Base-by-base conservation (phyloP, 257 asterid genomes). In the Leonotis leonurus region DNA sequence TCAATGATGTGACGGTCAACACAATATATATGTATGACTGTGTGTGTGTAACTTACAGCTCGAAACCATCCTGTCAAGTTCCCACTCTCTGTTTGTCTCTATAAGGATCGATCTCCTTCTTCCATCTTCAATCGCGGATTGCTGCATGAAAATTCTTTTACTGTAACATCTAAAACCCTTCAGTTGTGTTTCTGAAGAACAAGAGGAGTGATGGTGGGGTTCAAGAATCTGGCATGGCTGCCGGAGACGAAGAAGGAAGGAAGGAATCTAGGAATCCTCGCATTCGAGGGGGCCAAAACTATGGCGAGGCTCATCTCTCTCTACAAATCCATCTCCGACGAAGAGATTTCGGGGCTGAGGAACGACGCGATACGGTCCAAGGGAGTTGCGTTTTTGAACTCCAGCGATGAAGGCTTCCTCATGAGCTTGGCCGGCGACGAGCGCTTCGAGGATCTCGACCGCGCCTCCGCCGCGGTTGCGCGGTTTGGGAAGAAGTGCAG, bases 371-470 rank as follows among this genome's bases (percentile, higher is more conserved):
- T 85, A 22, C 74, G 54, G 27, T 85, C 88, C 4, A 56, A 72
- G 41, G 96, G 98, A 17, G 77, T 87, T 0, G 67, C 73, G 3
- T 90, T 73, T 50, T 60, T 90, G 67, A 90, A 82, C 61, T 90
- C 98, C 7, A 64, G 22, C 22, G 85, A 88, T 2, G 94, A 85
- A 52, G 69, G 64, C 0, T 80, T 68, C 49, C 74, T 87, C 0
- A 27, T 82, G 24, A 67, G 89, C 81, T 83, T 90, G 4, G 95
- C 91, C 1, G 80, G 85, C 60, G 83, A 87, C 0, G 98, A 90
- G 69, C 67, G 78, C 74, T 78, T 88, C 9, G 96, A 85, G 9
- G 96, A 87, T 65, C 96, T 90, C 27, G 94, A 88, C 51, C 83
- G 83, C 17, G 81, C 79, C 0, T 89, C 94, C 0, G 52, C 62